Evolutionary conservation across 495 filamentous ascomycete genomes (phyloP), one percentile per base, ranked within the genome.

Genomic region (Sphaerosporella brunnea): DNA sequence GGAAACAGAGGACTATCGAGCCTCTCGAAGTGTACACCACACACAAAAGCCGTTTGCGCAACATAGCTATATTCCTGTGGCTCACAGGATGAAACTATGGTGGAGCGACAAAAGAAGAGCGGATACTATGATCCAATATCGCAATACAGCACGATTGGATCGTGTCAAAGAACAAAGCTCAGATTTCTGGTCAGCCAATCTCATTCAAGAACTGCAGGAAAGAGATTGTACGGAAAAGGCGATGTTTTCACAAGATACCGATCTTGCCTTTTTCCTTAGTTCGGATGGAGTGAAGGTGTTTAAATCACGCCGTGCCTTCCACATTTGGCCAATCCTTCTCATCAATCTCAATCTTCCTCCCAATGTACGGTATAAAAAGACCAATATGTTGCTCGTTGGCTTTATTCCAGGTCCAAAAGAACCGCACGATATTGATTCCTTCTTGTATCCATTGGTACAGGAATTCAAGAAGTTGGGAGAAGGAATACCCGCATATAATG

Each of bases 401-500:
- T 46, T 54, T 15, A 38, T 51, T 5, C 48, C 52, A 15, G 48
- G 52, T 0, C 52, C 48, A 18, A 51, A 51, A 19, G 9, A 30
- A 0, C 52, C 52, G 19, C 51, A 41, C 3, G 42, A 51, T 21
- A 35, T 51, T 0, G 28, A 47, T 30, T 36, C 42, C 0, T 48
- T 54, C 19, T 13, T 54, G 0, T 45, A 36, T 5, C 43, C 52
- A 15, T 10, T 54, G 11, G 10, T 54, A 3, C 38, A 30, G 4
- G 26, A 54, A 15, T 47, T 54, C 20, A 18, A 53, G n/a, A 20
- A 26, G 10, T 34, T 51, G 1, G 21, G 38, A 2, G 40, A 34
- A 2, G 49, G 49, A 11, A 13, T 48, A 4, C 28, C 28, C 13
- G 28, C 28, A 13, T 5, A 5, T 5, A 13, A 32, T 13, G 28